phyloP scores from a whole-genome alignment of 352 stramenopile genomes.

The Globisporangium takayamanum region DNA sequence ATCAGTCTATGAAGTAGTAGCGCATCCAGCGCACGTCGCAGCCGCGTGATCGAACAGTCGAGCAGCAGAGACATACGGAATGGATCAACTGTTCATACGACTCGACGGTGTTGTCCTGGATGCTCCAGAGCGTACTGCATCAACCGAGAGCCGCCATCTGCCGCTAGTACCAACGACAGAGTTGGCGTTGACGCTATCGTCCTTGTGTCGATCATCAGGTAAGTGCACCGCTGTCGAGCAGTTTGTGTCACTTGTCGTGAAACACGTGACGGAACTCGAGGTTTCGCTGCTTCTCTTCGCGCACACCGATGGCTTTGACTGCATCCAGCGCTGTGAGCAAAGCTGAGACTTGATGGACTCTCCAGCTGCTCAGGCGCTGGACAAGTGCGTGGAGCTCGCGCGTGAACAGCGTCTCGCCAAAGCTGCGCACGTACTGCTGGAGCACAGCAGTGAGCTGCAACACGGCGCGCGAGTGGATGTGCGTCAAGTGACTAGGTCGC shows the following conservation, averaged over 20 bases:
- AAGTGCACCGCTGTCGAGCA: too few relatives aligned
- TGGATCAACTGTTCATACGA: too few relatives aligned
- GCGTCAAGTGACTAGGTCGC: constrained; percentile 25
- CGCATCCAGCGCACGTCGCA: too few relatives aligned
- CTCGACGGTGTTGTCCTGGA: too few relatives aligned
- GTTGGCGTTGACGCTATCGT: too few relatives aligned
- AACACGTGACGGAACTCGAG: constrained; percentile 68
- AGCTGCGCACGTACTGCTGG: constrained; percentile 28
- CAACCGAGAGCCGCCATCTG: too few relatives aligned
- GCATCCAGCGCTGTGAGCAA: constrained; percentile 21
- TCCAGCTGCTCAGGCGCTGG: constrained; percentile 29
- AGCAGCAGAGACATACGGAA: too few relatives aligned
- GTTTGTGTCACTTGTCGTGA: not conserved
- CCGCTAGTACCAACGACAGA: too few relatives aligned
- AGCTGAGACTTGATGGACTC: constrained; percentile 23
- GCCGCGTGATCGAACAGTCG: too few relatives aligned
- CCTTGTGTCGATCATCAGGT: too few relatives aligned
- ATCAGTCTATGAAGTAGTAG: too few relatives aligned
- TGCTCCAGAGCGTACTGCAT: too few relatives aligned
- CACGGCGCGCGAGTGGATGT: constrained; percentile 50
- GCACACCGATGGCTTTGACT: constrained; percentile 19
- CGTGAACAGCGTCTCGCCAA: constrained; percentile 38
- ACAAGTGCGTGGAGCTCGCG: constrained; percentile 21
- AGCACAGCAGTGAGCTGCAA: constrained; percentile 33
- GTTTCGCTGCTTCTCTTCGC: constrained; percentile 56